Evolutionary conservation across 139 green algal species (phyloP).

Genomic region (Chlorella sp.): DNA sequence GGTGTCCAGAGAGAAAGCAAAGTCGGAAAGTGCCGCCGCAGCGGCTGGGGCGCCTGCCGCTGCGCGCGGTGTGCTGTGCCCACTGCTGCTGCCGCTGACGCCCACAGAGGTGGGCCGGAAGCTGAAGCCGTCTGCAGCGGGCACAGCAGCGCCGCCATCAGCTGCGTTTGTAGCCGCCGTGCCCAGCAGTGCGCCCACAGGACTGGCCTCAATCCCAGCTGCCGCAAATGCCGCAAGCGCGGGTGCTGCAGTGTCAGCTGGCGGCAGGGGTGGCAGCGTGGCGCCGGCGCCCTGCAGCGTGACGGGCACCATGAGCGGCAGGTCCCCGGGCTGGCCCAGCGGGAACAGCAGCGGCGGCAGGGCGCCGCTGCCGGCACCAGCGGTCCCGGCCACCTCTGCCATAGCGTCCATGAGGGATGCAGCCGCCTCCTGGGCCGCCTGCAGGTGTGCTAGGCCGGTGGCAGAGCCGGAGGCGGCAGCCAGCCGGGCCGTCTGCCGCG

Average conservation of each 20-base stretch:
- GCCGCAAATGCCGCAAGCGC: slow-evolving; percentile 13
- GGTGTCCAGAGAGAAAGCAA: slow-evolving; percentile 7
- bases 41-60: not conserved
- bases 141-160: not conserved
- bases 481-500: not conserved
- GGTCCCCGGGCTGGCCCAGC: not conserved
- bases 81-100: slow-evolving; percentile 18
- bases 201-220: not conserved
- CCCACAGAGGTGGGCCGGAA: not conserved
- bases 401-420: not conserved
- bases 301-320: not conserved
- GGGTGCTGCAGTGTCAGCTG: not conserved
- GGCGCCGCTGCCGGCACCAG: not conserved
- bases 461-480: not conserved
- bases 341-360: not conserved
- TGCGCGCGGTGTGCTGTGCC: slow-evolving; percentile 20
- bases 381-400: not conserved
- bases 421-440: not conserved
- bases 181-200: slow-evolving; percentile 4
- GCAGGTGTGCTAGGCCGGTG: not conserved
- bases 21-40: not conserved
- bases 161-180: not conserved
- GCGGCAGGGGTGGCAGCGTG: not conserved
- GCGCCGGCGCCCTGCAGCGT: not conserved
- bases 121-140: not conserved